These are phyloP conservation scores for Oryza glumipatula DNA, from an alignment of 176 grass and related monocot species.

Conservation along the genomic window DNA sequence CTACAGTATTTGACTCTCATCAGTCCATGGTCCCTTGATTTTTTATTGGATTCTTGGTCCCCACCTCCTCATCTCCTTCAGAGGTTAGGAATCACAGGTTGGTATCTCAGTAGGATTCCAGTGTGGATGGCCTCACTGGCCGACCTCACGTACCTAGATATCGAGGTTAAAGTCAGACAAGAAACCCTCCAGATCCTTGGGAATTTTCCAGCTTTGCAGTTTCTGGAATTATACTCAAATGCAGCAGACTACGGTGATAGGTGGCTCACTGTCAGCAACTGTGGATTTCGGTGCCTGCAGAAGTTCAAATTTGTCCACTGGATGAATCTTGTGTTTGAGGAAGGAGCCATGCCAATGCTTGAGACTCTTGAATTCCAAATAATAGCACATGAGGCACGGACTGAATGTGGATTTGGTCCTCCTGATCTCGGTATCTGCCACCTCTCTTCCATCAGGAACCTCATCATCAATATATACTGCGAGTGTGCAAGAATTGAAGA, in stretches of 20 bases:
- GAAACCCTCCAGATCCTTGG: constrained; percentile 28
- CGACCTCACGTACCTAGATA: constrained; percentile 27
- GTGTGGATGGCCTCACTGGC: constrained; percentile 39
- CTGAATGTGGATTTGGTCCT: neutral
- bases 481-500: constrained; percentile 22
- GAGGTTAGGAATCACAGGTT: constrained; percentile 35
- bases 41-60: constrained; percentile 44
- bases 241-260: constrained; percentile 5
- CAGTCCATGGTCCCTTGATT: constrained; percentile 44
- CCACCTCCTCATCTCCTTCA: constrained; percentile 42
- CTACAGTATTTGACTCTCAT: constrained; percentile 34
- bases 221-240: constrained; percentile 32
- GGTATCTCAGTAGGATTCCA: constrained; percentile 35
- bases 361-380: constrained; percentile 42
- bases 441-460: constrained; percentile 32
- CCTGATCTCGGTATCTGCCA: constrained; percentile 31
- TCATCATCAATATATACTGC: constrained; percentile 24
- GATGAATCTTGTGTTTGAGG: constrained; percentile 22
- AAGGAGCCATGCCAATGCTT: constrained; percentile 45
- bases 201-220: constrained; percentile 29
- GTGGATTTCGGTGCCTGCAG: constrained; percentile 35
- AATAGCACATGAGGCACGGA: neutral
- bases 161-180: constrained; percentile 37
- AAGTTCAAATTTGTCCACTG: constrained; percentile 33
- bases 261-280: neutral